Percentiles rank a stretch among this genome's conserved stretches.
Evolutionary conservation across 768 basidiomycete species (phyloP).

Genomic region (Crepidotus variabilis): DNA sequence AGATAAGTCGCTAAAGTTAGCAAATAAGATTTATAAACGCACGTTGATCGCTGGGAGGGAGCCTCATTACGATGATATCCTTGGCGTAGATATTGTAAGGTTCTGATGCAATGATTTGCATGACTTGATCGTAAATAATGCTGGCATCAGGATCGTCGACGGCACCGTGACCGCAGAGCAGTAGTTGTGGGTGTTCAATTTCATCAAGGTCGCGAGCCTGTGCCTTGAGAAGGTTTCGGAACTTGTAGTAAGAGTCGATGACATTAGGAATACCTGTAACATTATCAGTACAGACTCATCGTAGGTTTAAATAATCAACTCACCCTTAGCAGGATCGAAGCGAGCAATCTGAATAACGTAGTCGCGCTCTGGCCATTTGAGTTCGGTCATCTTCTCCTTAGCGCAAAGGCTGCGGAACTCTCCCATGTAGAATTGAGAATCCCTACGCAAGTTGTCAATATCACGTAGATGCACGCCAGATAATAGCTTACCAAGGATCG

Average conservation of each 20-base stretch:
- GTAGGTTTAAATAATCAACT: background rate
- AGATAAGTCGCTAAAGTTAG: slow-evolving; percentile 24
- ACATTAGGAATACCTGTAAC: slow-evolving; percentile 77
- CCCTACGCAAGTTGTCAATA: slow-evolving; percentile 33
- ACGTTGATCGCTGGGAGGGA: slow-evolving; percentile 85
- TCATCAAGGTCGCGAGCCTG: slow-evolving; percentile 37
- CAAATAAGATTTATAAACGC: slow-evolving; percentile 29
- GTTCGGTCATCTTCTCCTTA: slow-evolving; percentile 78
- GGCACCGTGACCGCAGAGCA: slow-evolving; percentile 87
- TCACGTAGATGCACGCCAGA: background rate
- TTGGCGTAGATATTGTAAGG: slow-evolving; percentile 49
- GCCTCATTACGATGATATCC: slow-evolving; percentile 74
- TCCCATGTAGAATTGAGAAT: slow-evolving; percentile 86
- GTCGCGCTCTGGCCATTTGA: slow-evolving; percentile 76
- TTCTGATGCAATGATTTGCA: slow-evolving; percentile 52
- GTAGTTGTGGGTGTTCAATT: slow-evolving; percentile 66
- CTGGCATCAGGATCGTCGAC: slow-evolving; percentile 95
- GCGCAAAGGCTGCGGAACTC: slow-evolving; percentile 76
- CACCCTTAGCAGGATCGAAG: slow-evolving; percentile 76
- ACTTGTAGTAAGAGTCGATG: slow-evolving; percentile 82
- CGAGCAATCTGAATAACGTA: slow-evolving; percentile 93
- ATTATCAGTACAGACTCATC: background rate
- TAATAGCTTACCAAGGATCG: slow-evolving; percentile 42
- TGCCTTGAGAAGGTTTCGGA: slow-evolving; percentile 62
- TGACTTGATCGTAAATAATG: slow-evolving; percentile 82